Base-by-base conservation (phyloP, 1,139 yeast genomes). In the Sugiyamaella japonica region DNA sequence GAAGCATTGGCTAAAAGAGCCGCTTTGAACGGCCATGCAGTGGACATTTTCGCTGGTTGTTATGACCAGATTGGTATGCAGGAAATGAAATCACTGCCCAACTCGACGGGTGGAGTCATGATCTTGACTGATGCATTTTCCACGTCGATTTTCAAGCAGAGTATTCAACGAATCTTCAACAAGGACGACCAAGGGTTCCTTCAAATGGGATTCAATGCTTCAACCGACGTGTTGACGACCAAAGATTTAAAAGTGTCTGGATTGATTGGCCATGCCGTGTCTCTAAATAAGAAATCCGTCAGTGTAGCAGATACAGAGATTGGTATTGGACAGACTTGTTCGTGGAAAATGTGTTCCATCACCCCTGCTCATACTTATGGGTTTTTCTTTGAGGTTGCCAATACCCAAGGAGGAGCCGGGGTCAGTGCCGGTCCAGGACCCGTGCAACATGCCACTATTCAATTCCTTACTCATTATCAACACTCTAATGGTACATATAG, bases 61-160 rank as follows among this genome's bases (percentile, higher is more conserved):
- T 91, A 90, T 70, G 99, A 93, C 74, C 99, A 93, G 77, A 88
- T 91, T 61, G 99, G 99, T 70, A 85, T 93, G 81, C 85, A 87
- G 64, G 99, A 93, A 76, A 93, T 93, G 98, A 89, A 89, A 73
- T 80, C 87, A 57, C 76, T 95, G 65, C 81, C 96, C 57, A 89
- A 89, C 74, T 78, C 82, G 64, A 93, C 98, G 29, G 99, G 99
- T 65, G 99, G 99, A 73, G 87, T 88, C 36, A 77, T 95, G 68
- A 83, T 93, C 54, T 81, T 93, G 64, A 81, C 96, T 1, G 99
- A 93, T 77, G 95, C 98, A 7, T 95, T 95, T 76, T 90, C 97
- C 43, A 93, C 99, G 7, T 86, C 98, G 3, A 93, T 93, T 65
- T 93, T 93, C 79, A 90, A 91, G 72, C 97, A 93, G 75, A 86